These are phyloP conservation scores for Collybiopsis confluens DNA, from an alignment of 768 basidiomycete genomes.

Conservation along the genomic window DNA sequence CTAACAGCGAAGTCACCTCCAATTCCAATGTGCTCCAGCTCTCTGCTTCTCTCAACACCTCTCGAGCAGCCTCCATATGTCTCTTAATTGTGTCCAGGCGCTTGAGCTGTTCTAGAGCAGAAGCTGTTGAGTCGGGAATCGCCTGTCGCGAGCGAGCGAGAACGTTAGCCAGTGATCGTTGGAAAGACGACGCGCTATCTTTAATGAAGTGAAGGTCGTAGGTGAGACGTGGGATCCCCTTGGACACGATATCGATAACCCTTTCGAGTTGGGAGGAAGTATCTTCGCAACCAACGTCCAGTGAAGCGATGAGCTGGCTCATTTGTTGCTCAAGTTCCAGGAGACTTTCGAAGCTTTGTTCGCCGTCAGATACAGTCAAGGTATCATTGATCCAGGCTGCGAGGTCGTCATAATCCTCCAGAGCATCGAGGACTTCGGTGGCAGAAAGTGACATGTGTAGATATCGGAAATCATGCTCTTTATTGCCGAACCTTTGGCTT, in stretches of 20 bases:
- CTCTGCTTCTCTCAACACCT: slow-evolving; percentile 91
- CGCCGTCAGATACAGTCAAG: slow-evolving; percentile 34
- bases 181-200: slow-evolving; percentile 80
- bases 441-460: slow-evolving; percentile 21
- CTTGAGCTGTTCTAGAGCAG: slow-evolving; percentile 72
- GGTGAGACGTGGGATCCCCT: slow-evolving; percentile 83
- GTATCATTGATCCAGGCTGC: slow-evolving; percentile 72
- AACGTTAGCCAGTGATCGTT: slow-evolving; percentile 59
- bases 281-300: slow-evolving; percentile 86
- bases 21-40: slow-evolving; percentile 94
- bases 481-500: too few species aligned
- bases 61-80: slow-evolving; percentile 84
- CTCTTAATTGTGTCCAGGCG: slow-evolving; percentile 79
- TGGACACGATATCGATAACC: slow-evolving; percentile 88
- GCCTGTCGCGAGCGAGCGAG: slow-evolving; percentile 49
- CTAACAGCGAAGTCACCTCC: slow-evolving; percentile 83
- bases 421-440: slow-evolving; percentile 44
- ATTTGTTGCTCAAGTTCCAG: slow-evolving; percentile 68
- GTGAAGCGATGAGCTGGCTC: slow-evolving; percentile 67
- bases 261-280: slow-evolving; percentile 84
- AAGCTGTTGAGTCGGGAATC: slow-evolving; percentile 53
- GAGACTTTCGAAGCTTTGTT: slow-evolving; percentile 35
- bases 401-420: slow-evolving; percentile 59
- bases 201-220: slow-evolving; percentile 98
- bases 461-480: background rate